Evolutionary conservation across 768 basidiomycete species (phyloP), one percentile per base, ranked within the genome.

Genomic region (Asterophora lycoperdoides): DNA sequence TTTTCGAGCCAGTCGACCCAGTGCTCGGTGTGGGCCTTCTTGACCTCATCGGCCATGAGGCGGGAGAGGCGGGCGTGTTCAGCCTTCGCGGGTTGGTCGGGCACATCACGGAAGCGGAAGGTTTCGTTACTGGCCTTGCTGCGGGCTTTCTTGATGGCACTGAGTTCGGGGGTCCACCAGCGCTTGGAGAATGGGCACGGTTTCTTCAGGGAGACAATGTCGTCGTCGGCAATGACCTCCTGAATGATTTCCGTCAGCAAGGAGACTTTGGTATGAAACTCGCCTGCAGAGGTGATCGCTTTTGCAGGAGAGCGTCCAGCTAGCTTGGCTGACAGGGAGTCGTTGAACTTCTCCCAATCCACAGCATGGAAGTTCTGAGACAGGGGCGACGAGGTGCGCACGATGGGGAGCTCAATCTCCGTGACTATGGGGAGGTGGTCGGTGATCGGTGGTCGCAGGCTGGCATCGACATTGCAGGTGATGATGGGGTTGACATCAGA

Each of bases 371-470:
- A 72, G 50, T 67, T 62, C 8, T 39, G 41, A 2, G 30, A 8
- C 1, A 41, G 50, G 10, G 39, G 18, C 1, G n/a, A 6, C 0
- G 43, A 14, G 2, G 44, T 23, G 6, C 23, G 4, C 4, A 50
- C 18, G 1, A 56, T 9, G 1, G 48, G 32, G 1, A 67, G 15
- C 3, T 64, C 58, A 0, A 72, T 4, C 1, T 34, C 37, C 0
- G 59, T 64, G 8, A 61, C n/a, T 1, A 72, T 61, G 0, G 67
- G 69, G 8, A 67, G n/a, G n/a, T n/a, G n/a, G n/a, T n/a, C n/a
- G n/a, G n/a, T n/a, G n/a, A n/a, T n/a, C n/a, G n/a, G n/a, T n/a
- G n/a, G n/a, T n/a, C n/a, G n/a, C n/a, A n/a, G n/a, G n/a, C n/a
- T n/a, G n/a, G n/a, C n/a, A n/a, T 52, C 37, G 0, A 17, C n/a